Percentiles rank a stretch among this genome's conserved stretches.
Conservation (phyloP, 2,329 filamentous ascomycete species). For the Epichloe glyceriae region DNA sequence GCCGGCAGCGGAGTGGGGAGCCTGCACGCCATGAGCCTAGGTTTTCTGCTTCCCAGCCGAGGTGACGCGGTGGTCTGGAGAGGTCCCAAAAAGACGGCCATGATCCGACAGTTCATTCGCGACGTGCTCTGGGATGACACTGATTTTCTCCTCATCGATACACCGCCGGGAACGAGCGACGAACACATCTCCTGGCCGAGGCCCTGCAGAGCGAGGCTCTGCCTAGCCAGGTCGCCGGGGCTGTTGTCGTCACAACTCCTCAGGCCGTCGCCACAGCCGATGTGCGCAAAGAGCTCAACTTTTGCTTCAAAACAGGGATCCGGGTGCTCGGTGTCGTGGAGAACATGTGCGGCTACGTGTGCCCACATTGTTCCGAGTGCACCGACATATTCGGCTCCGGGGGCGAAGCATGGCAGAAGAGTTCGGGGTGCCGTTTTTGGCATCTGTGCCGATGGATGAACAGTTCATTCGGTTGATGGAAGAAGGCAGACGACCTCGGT, state of each 20-base stretch:
- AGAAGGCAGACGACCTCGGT: conserved; percentile 50
- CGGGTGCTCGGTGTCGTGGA: conserved; percentile 79
- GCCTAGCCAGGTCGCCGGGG: conserved; percentile 63
- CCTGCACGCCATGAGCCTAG: conserved; percentile 79
- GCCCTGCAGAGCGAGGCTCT: conserved; percentile 55
- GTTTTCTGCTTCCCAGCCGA: conserved; percentile 71
- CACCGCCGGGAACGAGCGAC: conserved; percentile 88
- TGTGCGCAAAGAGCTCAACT: conserved; percentile 89
- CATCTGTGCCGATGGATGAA: conserved; percentile 81
- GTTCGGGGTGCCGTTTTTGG: conserved; percentile 72
- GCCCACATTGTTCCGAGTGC: conserved; percentile 67
- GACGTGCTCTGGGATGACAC: conserved; percentile 79
- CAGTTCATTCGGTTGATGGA: conserved; percentile 84
- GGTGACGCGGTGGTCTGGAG: conserved; percentile 95
- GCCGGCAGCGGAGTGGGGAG: conserved; percentile 41
- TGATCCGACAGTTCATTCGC: conserved; percentile 91
- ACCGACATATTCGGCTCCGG: conserved; percentile 90
- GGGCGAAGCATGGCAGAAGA: conserved; percentile 81
- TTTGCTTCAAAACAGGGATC: conserved; percentile 74
- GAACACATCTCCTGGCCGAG: conserved; percentile 95
- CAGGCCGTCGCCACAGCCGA: conserved; percentile 90
- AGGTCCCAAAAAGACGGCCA: conserved; percentile 96
- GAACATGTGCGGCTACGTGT: conserved; percentile 94
- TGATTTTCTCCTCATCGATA: conserved; percentile 93
- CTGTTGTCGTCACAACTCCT: conserved; percentile 90